Evolutionary conservation across 805 yeast genomes (phyloP), one percentile per base, ranked within the genome.

Genomic region (Kodamaea kakaduensis): DNA sequence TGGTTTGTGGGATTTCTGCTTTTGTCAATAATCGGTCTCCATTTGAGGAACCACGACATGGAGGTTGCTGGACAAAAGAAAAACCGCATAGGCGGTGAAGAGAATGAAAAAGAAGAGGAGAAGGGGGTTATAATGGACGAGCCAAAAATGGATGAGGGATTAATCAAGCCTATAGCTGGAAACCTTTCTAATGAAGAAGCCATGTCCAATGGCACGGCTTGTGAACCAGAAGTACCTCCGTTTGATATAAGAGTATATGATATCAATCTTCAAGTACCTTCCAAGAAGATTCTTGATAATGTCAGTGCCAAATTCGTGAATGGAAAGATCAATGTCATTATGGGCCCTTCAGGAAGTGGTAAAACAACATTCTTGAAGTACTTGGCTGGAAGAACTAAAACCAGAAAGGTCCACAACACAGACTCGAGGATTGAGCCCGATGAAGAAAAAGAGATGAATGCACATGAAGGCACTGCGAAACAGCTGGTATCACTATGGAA

Each of bases 1-100:
- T 82, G 81, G 77, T 59, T 67, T 5, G 41, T 81, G 13, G 83
- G 78, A 0, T 75, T 75, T 42, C 73, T 73, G 43, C 3, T 68
- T 0, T 44, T 68, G 6, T 71, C 84, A 0, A 72, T 71, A 12
- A 27, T 75, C 1, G 53, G 76, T 0, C 54, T 86, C 8, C 56
- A 64, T 33, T 51, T 67, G 29, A 66, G 71, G 31, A 75, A 72
- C 24, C 74, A 70, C 21, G 79, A 78, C 40, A 61, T 79, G 3
- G 54, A 71, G 3, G 63, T 78, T 54, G 77, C 81, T 1, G 56
- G 57, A 31, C 52, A 52, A 23, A 61, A 54, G 39, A 47, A 51
- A 34, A 65, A 64, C 42, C 55, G 42, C 20, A 54, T 58, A 20
- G 66, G 64, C 1, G 54, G 51, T n/a, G 56, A 52, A 13, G 52